phyloP scores from a whole-genome alignment of 192 early-diverging fungal genomes.

The Backusella psychrophila region DNA sequence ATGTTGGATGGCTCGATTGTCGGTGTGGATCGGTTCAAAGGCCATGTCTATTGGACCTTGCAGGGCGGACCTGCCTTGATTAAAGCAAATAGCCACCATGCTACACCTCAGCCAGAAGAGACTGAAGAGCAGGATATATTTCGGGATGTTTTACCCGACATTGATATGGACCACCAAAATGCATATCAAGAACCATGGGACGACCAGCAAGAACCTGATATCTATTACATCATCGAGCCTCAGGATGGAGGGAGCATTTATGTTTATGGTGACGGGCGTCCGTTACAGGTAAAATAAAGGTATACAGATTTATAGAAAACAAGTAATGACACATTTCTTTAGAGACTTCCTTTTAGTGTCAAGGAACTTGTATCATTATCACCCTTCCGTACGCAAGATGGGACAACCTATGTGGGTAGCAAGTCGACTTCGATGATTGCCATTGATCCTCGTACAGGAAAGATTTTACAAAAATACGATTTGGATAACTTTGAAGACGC shows the following conservation, averaged over 20 bases:
- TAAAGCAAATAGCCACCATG: conserved; percentile 14
- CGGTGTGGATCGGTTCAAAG: conserved; percentile 53
- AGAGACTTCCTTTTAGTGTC: conserved; percentile 66
- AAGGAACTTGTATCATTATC: conserved; percentile 65
- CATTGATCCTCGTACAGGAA: conserved; percentile 65
- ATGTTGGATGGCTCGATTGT: conserved; percentile 75
- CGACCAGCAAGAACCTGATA: conserved; percentile 26
- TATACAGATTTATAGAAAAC: no score
- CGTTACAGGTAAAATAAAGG: conserved; percentile 49
- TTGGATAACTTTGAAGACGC: conserved; percentile 33
- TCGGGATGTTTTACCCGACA: neutral
- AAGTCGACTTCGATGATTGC: conserved; percentile 68
- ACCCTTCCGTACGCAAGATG: conserved; percentile 48
- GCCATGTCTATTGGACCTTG: conserved; percentile 60
- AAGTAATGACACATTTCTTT: no score
- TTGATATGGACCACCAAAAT: neutral
- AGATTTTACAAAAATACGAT: conserved; percentile 57
- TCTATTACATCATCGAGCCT: conserved; percentile 74
- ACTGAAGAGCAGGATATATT: neutral
- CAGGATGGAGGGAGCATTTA: conserved; percentile 65
- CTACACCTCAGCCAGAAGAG: neutral
- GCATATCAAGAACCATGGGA: neutral
- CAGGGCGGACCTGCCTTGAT: conserved; percentile 44
- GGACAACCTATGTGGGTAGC: conserved; percentile 60
- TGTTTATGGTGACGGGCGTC: conserved; percentile 46